phyloP scores from a whole-genome alignment of 2,329 filamentous ascomycete genomes.

The Colletotrichum liriopes region DNA sequence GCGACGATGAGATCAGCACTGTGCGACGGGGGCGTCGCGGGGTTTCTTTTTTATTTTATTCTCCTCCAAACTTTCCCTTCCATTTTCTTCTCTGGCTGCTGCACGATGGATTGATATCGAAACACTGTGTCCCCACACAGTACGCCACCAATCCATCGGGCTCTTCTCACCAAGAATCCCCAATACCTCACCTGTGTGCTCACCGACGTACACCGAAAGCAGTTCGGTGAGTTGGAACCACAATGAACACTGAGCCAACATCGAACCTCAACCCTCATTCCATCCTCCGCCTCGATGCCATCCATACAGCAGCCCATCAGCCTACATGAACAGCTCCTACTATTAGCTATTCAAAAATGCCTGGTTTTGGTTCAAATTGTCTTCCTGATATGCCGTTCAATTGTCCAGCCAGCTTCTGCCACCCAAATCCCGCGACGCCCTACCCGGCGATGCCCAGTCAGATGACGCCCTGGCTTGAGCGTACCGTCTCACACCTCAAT shows the following conservation, averaged over 20 bases:
- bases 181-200: background rate
- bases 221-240: background rate
- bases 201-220: background rate
- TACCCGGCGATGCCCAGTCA: background rate
- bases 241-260: background rate
- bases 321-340: background rate
- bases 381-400: background rate
- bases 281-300: background rate
- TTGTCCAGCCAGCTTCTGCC: background rate
- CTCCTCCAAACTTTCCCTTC: background rate
- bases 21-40: conserved; percentile 25
- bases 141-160: background rate
- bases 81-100: background rate
- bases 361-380: background rate
- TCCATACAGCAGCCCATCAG: background rate
- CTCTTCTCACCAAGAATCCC: background rate
- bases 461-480: background rate
- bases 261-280: background rate
- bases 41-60: conserved; percentile 27
- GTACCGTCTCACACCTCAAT: conserved; percentile 13
- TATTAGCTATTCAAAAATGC: background rate
- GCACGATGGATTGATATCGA: conserved; percentile 12
- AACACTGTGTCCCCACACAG: conserved; percentile 3
- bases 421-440: conserved; percentile 8
- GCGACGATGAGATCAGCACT: conserved; percentile 15